Base-by-base conservation (phyloP, 805 yeast genomes). In the Brettanomyces bruxellensis region DNA sequence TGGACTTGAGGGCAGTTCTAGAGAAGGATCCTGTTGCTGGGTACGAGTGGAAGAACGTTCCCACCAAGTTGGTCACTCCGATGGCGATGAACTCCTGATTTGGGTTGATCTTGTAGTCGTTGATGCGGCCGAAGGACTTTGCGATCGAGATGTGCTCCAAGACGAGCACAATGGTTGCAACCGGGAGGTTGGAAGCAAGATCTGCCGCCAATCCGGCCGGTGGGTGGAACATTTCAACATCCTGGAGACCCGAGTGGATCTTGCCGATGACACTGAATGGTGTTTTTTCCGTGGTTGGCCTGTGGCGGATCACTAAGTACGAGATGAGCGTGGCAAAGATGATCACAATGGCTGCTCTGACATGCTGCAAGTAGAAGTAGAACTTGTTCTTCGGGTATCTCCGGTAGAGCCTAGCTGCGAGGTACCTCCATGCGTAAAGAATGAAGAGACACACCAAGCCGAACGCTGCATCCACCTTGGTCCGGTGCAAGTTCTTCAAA, bases 11-110 rank as follows among this genome's bases (percentile, higher is more conserved):
- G 6, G 97, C 97, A 40, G 96, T 85, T 71, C 97, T 82, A 18
- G 95, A 86, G 65, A 90, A 90, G 1, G 97, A 90, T 41, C 97
- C 97, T 4, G 97, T 90, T 6, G 95, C 89, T 7, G 97, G 97
- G 64, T 90, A 90, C 6, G 97, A 96, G 58, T 79, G 75, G 76
- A 90, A 90, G 61, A 89, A 87, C 22, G 95, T 87, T 55, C 96
- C 96, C 55, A 90, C 73, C 62, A 90, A 73, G 67, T 90, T 90
- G 45, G 93, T 83, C 41, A 84, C 86, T 58, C 97, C 97, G 65
- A 90, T 90, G 38, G 97, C 96, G 59, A 90, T 76, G 46, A 90
- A 75, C 65, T 90, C 97, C 71, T 90, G 97, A 67, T 90, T 91
- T 43, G 97, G 96, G 49, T 82, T 77, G 56, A 90, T 83, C 57